Conservation (phyloP, 352 stramenopile genomes). For the Phytopythium litorale region DNA sequence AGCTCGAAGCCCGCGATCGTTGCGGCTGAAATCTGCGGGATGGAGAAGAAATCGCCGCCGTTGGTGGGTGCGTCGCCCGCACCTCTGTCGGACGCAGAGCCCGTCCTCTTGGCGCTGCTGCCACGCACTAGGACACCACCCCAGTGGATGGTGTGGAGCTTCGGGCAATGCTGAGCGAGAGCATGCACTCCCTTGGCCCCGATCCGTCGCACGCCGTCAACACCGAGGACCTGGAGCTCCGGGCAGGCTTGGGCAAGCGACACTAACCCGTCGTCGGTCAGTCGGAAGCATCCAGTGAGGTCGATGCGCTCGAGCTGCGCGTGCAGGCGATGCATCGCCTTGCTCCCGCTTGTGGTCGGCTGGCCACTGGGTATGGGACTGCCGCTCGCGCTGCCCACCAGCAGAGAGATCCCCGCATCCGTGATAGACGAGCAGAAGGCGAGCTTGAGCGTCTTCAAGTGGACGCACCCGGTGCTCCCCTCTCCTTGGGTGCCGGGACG, state of each 20-base stretch:
- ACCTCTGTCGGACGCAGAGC: background rate
- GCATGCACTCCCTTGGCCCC: constrained; percentile 18
- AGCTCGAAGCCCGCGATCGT: constrained; percentile 25
- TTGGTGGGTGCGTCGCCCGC: background rate
- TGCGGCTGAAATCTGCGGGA: constrained; percentile 34
- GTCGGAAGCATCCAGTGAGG: constrained; percentile 58
- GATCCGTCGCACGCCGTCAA: constrained; percentile 60
- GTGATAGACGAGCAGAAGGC: constrained; percentile 52
- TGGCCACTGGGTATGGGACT: background rate
- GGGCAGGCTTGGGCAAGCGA: constrained; percentile 32
- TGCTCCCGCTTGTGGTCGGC: background rate
- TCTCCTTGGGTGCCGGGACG: background rate
- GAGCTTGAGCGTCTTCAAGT: constrained; percentile 36
- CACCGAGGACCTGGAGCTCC: constrained; percentile 35
- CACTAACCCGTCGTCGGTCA: constrained; percentile 46
- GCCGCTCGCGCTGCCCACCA: constrained; percentile 26
- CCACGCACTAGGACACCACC: constrained; percentile 56
- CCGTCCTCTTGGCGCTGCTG: background rate
- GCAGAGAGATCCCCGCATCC: constrained; percentile 41
- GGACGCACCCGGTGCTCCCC: constrained; percentile 14
- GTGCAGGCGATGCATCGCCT: background rate
- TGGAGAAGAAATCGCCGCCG: constrained; percentile 55
- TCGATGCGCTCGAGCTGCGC: constrained; percentile 26
- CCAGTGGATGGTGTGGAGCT: constrained; percentile 42
- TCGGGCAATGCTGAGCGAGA: constrained; percentile 30